These are phyloP conservation scores for Dillenia turbinata DNA, from an alignment of 164 flowering plant genomes.

Conservation along the genomic window DNA sequence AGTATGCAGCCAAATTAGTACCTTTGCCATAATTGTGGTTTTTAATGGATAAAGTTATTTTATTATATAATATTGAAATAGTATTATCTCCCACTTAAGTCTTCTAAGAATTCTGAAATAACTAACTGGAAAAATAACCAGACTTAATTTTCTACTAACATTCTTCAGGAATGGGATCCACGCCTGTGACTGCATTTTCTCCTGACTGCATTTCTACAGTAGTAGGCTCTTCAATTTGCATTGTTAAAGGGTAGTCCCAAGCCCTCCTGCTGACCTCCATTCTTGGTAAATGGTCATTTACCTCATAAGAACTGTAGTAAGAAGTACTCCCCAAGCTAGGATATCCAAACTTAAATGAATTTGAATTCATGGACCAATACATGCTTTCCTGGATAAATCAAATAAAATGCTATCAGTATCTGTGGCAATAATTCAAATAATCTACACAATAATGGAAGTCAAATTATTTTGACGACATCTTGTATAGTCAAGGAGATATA, in stretches of 20 bases:
- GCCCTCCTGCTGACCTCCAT: conserved; percentile 40
- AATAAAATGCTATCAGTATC: too few relatives aligned
- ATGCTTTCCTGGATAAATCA: conserved; percentile 48
- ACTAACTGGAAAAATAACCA: background rate
- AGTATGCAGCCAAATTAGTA: too few relatives aligned
- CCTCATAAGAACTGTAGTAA: conserved; percentile 42
- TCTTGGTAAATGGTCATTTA: conserved; percentile 29
- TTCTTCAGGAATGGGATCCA: conserved; percentile 34
- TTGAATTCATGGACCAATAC: conserved; percentile 46
- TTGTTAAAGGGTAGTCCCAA: conserved; percentile 30
- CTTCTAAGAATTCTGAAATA: too few relatives aligned
- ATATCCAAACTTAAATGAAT: conserved; percentile 53
- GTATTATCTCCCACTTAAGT: too few relatives aligned
- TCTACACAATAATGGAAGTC: too few relatives aligned
- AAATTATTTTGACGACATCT: too few relatives aligned
- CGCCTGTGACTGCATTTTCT: conserved; percentile 28
- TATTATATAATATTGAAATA: too few relatives aligned
- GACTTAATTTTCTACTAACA: conserved; percentile 35
- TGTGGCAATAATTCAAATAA: too few relatives aligned
- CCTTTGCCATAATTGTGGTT: too few relatives aligned
- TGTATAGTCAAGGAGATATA: too few relatives aligned
- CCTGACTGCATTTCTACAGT: conserved; percentile 35
- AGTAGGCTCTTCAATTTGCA: conserved; percentile 25
- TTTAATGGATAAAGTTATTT: too few relatives aligned
- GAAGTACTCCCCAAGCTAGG: conserved; percentile 46